Conservation (phyloP, 352 stramenopile species). For the Aphanomyces euteiches region DNA sequence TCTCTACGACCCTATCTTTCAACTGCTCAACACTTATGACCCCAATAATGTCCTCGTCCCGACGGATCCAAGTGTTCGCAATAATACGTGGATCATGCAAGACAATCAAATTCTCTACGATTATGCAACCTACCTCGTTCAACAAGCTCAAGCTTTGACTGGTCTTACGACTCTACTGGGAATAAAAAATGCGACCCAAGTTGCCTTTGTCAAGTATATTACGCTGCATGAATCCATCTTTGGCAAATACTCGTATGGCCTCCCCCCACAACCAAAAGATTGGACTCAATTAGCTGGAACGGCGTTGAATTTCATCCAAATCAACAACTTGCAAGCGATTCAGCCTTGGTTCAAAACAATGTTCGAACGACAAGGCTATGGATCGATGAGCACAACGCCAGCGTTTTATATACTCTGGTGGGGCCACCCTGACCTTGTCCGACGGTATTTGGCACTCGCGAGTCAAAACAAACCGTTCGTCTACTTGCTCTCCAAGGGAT, state of each 20-base stretch:
- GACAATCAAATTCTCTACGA: background rate
- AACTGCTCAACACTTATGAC: constrained; percentile 5
- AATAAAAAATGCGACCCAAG: background rate
- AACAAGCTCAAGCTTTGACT: background rate
- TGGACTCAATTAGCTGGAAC: background rate
- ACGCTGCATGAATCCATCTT: background rate
- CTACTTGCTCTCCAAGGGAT: constrained; percentile 2
- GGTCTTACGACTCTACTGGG: background rate
- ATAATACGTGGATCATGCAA: background rate
- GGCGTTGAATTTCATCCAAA: background rate
- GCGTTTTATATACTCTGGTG: constrained; percentile 7
- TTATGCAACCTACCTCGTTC: background rate
- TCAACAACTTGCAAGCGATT: background rate
- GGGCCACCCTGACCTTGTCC: background rate
- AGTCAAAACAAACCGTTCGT: constrained; percentile 3
- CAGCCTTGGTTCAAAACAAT: background rate
- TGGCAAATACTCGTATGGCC: background rate
- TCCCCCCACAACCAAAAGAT: background rate
- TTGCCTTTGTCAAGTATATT: constrained; percentile 5
- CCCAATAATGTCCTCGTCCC: background rate
- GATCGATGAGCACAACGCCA: background rate
- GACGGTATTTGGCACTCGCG: background rate
- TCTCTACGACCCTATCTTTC: background rate
- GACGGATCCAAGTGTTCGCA: background rate
- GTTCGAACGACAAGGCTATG: background rate